phyloP scores from a whole-genome alignment of 1,139 yeast species.

The Protomyces lactucae-debilis region DNA sequence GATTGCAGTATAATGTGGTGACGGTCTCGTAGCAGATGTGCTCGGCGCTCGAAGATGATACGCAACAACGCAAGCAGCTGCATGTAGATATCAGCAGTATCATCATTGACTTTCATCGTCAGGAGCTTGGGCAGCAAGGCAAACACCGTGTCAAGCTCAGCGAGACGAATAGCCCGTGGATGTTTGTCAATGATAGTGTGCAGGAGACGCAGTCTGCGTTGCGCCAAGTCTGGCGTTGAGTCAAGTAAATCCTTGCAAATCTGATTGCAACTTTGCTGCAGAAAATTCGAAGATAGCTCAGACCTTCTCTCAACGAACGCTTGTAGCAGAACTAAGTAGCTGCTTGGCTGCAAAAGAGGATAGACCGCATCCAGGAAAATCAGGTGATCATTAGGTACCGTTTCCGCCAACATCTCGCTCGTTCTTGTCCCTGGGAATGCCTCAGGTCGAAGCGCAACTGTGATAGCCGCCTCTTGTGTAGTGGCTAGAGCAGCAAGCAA shows the following conservation, averaged over 20 bases:
- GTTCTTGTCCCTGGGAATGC: not conserved
- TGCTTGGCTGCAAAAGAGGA: too few species aligned
- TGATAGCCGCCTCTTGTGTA: not conserved
- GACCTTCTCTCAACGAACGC: not conserved
- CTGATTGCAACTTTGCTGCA: not conserved
- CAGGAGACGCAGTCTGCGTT: not conserved
- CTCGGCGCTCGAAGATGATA: constrained; percentile 6
- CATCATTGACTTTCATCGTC: not conserved
- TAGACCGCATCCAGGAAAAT: too few species aligned
- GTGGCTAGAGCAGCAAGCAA: not conserved
- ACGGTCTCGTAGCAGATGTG: constrained; percentile 11
- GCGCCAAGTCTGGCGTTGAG: not conserved
- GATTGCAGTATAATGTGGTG: constrained; percentile 6
- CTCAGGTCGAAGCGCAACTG: not conserved
- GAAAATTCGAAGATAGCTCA: not conserved
- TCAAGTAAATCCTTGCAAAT: not conserved
- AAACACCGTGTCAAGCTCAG: not conserved
- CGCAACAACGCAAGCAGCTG: not conserved
- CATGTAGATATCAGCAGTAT: not conserved
- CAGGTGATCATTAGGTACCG: too few species aligned
- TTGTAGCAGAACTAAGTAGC: not conserved
- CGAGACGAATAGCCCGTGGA: not conserved
- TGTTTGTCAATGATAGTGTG: not conserved
- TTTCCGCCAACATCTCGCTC: not conserved
- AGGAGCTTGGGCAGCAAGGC: not conserved